Base-by-base conservation (phyloP, 441 rosid genomes). In the Capsella rubella region DNA sequence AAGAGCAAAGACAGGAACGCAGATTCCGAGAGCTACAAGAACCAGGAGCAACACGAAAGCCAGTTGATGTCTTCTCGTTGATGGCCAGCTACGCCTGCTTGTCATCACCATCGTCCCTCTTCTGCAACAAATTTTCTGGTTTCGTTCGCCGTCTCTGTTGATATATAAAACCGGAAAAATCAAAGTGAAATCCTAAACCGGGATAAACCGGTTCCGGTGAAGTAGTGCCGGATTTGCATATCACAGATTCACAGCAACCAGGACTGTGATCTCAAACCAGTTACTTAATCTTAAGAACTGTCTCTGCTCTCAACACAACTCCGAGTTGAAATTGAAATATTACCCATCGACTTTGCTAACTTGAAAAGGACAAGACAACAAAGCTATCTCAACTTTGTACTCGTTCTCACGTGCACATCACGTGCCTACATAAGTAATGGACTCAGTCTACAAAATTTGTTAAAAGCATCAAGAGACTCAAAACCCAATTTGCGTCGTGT, bases 1-100 rank as follows among this genome's bases (percentile, higher is more conserved):
- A 59, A 85, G 85, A 71, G 86, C 89, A 58, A 85, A 86, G 76
- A 87, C 90, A 0, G 92, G 93, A 70, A 82, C 80, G 8, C 82
- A 72, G 39, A 76, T 83, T 52, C 76, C 81, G 54, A 87, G 64
- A 56, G 76, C 80, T 27, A 83, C 43, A 14, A 85, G 71, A 58
- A 53, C 1, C 18, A 76, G 11, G 16, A 69, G 18, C 58, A 46
- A 53, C 18, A 37, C 11, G 7, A 53, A 53, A 46, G 28, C n/a
- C 18, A 60, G 28, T 11, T 13, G 58, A 45, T 25, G 21, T 8
- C 34, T 73, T 45, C 59, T 68, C 35, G n/a, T 51, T 49, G 55
- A 50, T 25, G 63, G 75, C 66, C 74, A 55, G 72, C 79, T 18
- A 21, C 62, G 63, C 64, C 56, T 80, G 43, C 62, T 55, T 32